Evolutionary conservation across 2,329 filamentous ascomycete genomes (phyloP).

Genomic region (Emmonsiellopsis sp.): DNA sequence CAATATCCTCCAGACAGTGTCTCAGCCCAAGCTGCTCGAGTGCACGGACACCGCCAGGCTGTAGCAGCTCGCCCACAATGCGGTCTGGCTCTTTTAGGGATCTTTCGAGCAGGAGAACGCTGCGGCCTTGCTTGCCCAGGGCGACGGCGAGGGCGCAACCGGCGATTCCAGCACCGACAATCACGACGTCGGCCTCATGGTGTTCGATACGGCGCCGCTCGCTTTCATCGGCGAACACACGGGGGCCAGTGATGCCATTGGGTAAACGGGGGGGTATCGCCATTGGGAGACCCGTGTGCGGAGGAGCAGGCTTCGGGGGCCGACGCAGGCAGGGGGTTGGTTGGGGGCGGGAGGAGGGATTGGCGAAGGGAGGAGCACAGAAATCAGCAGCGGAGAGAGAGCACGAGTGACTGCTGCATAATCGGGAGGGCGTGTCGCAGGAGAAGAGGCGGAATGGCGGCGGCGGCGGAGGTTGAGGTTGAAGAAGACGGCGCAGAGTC

Average conservation of each 20-base stretch:
- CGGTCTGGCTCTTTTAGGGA: conserved; percentile 88
- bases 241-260: neutral
- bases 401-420: too few species aligned
- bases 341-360: neutral
- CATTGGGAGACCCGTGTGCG: neutral
- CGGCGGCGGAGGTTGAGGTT: too few species aligned
- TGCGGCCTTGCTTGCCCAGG: conserved; percentile 79
- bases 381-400: conserved; percentile 78
- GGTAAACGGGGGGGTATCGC: neutral
- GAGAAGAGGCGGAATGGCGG: too few species aligned
- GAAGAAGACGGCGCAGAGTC: too few species aligned
- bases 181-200: conserved; percentile 69
- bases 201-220: conserved; percentile 43
- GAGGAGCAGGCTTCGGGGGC: too few species aligned
- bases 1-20: conserved; percentile 79
- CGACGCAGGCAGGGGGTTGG: neutral
- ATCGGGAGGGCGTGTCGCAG: too few species aligned
- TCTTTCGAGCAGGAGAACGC: conserved; percentile 79
- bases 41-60: conserved; percentile 80
- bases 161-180: conserved; percentile 84
- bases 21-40: conserved; percentile 69
- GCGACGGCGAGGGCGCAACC: conserved; percentile 80
- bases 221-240: conserved; percentile 10
- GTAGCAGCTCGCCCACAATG: conserved; percentile 90
- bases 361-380: conserved; percentile 44